A percentile compares a stretch with the other conserved stretches of the same genome.
Conservation (phyloP, 2,329 filamentous ascomycete species). For the Moelleriella libera region DNA sequence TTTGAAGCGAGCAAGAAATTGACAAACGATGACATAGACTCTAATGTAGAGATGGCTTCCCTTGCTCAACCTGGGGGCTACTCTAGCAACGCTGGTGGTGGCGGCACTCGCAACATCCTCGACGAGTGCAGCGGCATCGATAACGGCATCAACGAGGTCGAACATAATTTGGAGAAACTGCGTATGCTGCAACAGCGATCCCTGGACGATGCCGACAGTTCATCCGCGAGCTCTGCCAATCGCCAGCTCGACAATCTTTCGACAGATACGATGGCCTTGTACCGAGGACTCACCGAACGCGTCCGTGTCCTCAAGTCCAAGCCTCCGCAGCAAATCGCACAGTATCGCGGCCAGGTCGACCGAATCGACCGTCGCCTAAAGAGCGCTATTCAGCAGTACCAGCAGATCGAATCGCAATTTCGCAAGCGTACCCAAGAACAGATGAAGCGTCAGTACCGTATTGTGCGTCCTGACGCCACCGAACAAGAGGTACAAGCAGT, state of each 20-base stretch:
- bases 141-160: constrained; percentile 59
- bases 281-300: constrained; percentile 64
- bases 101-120: constrained; percentile 60
- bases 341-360: constrained; percentile 69
- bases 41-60: constrained; percentile 58
- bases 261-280: constrained; percentile 69
- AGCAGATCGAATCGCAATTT: constrained; percentile 67
- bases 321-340: constrained; percentile 56
- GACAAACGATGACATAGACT: constrained; percentile 13
- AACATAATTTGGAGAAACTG: constrained; percentile 58
- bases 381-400: constrained; percentile 67
- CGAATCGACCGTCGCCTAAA: constrained; percentile 70
- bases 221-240: constrained; percentile 48
- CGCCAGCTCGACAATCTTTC: constrained; percentile 60
- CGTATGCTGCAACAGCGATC: constrained; percentile 56
- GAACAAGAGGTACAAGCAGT: constrained; percentile 63
- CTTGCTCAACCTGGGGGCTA: constrained; percentile 35
- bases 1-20: neutral
- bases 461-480: constrained; percentile 69
- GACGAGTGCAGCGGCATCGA: constrained; percentile 77
- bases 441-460: constrained; percentile 79
- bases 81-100: constrained; percentile 27
- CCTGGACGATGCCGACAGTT: constrained; percentile 62
- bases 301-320: constrained; percentile 74
- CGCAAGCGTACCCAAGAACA: constrained; percentile 69